A percentile compares a stretch with the other conserved stretches of the same genome.
Conservation (phyloP, 2,329 filamentous ascomycete species). For the Conoideocrella luteorostrata region DNA sequence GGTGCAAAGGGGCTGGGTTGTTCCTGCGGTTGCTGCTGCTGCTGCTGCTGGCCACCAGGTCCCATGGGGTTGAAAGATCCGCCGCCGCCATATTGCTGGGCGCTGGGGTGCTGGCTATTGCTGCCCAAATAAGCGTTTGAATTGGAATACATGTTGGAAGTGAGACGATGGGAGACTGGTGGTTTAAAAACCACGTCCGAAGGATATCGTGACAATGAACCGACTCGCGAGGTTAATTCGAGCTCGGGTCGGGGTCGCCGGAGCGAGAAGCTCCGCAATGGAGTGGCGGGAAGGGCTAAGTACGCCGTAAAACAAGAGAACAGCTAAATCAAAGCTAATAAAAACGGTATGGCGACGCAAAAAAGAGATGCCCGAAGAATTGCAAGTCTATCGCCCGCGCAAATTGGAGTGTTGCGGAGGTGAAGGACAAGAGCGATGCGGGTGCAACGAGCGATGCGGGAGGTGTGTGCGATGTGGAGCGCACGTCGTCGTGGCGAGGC, state of each 20-base stretch:
- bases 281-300: not conserved
- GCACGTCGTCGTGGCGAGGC: too few relatives aligned
- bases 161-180: not conserved
- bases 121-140: conserved; percentile 79
- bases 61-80: conserved; percentile 41
- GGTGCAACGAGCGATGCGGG: too few relatives aligned
- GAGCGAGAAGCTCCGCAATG: conserved; percentile 8
- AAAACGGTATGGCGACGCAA: not conserved
- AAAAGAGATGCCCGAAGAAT: not conserved
- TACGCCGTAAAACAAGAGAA: conserved; percentile 7
- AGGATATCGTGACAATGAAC: not conserved
- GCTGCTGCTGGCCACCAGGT: conserved; percentile 37
- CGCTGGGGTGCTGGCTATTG: conserved; percentile 66
- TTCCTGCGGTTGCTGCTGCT: conserved; percentile 43
- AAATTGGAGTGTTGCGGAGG: not conserved
- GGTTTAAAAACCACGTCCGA: not conserved
- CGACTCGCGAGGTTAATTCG: not conserved
- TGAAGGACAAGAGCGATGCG: conserved; percentile 5
- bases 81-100: conserved; percentile 36
- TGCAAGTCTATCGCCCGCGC: not conserved
- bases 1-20: conserved; percentile 50
- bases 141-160: conserved; percentile 72
- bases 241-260: not conserved
- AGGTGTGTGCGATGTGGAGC: too few relatives aligned
- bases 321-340: not conserved